These are phyloP conservation scores for Pseudocercospora eumusae DNA, from an alignment of 2,329 filamentous ascomycete genomes.

Conservation along the genomic window DNA sequence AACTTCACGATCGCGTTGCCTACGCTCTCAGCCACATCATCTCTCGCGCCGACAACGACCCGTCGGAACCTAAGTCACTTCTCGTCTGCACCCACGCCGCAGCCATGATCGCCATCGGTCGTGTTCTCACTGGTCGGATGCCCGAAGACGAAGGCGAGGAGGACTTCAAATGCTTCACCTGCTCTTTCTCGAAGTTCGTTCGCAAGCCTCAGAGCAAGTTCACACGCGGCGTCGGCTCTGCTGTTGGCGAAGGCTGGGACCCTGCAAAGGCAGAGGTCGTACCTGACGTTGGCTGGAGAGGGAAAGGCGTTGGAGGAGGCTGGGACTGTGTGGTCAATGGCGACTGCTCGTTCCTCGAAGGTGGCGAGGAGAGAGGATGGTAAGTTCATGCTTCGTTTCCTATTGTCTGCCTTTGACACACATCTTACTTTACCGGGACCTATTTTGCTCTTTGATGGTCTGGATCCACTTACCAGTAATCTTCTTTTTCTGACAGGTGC, in stretches of 20 bases:
- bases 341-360: conserved; percentile 77
- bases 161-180: conserved; percentile 85
- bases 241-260: conserved; percentile 32
- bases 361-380: conserved; percentile 87
- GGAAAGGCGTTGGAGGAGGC: conserved; percentile 67
- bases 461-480: conserved; percentile 33
- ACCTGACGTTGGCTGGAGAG: conserved; percentile 57
- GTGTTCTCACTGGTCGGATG: conserved; percentile 75
- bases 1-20: conserved; percentile 78
- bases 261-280: conserved; percentile 39
- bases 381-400: conserved; percentile 46
- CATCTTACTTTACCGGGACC: not conserved
- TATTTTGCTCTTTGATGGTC: conserved; percentile 11
- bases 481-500: conserved; percentile 32
- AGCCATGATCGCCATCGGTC: conserved; percentile 80
- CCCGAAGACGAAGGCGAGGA: conserved; percentile 70
- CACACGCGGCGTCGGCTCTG: conserved; percentile 13
- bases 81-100: conserved; percentile 89
- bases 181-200: conserved; percentile 71
- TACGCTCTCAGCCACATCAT: conserved; percentile 71
- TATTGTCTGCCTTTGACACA: not conserved
- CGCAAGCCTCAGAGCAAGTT: conserved; percentile 34
- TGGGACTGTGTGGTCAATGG: conserved; percentile 82
- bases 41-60: conserved; percentile 65
- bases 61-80: conserved; percentile 66